A percentile compares a stretch with the other conserved stretches of the same genome.
Evolutionary conservation across 176 grass and related monocot species (phyloP).

Genomic region (Pontederia paniculata): DNA sequence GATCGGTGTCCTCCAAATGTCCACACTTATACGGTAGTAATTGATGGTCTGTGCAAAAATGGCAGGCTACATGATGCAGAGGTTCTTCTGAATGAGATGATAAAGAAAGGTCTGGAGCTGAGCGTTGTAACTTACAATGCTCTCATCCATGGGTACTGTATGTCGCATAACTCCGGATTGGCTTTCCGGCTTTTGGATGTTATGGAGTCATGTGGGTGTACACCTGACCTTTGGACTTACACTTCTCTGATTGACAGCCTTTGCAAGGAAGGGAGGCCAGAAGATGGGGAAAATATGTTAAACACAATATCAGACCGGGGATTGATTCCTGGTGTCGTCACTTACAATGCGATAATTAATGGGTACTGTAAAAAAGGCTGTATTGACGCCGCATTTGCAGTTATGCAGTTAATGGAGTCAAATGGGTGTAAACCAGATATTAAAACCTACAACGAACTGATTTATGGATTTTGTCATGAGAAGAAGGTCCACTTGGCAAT

Average conservation of each 20-base stretch:
- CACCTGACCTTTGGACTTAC: constrained; percentile 4
- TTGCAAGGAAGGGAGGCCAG: constrained; percentile 4
- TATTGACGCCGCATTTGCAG: background rate
- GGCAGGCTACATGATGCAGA: constrained; percentile 30
- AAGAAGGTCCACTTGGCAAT: constrained; percentile 14
- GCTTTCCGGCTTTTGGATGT: constrained; percentile 3
- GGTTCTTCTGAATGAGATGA: background rate
- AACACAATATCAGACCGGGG: background rate
- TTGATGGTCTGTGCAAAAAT: constrained; percentile 50
- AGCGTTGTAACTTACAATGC: constrained; percentile 13
- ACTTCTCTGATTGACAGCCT: constrained; percentile 10
- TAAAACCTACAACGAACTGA: constrained; percentile 11
- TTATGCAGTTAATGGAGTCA: constrained; percentile 12
- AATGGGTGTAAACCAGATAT: constrained; percentile 12
- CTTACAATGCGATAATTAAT: constrained; percentile 13
- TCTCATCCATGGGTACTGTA: constrained; percentile 8
- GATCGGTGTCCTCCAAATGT: constrained; percentile 57
- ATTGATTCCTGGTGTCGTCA: constrained; percentile 6
- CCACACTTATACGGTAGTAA: constrained; percentile 47
- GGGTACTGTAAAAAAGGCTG: constrained; percentile 5
- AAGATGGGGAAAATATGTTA: constrained; percentile 12
- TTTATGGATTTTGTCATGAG: constrained; percentile 16
- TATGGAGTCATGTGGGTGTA: background rate
- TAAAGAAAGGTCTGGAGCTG: background rate
- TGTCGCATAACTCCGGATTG: background rate